Evolutionary conservation across 2,329 filamentous ascomycete species (phyloP).

Genomic region (Septoria linicola): DNA sequence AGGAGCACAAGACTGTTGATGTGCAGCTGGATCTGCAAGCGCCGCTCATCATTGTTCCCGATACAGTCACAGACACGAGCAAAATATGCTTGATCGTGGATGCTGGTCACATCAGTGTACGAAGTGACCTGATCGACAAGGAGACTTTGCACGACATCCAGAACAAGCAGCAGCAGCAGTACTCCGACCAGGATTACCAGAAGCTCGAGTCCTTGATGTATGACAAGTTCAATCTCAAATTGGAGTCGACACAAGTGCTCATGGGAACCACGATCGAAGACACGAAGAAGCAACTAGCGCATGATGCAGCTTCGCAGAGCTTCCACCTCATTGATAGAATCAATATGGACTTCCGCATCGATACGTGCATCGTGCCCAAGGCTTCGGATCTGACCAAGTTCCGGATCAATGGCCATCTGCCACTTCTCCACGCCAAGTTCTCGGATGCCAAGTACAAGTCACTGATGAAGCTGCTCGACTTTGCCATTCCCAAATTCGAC

Average conservation of each 20-base stretch:
- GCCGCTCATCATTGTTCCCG: constrained; percentile 91
- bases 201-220: constrained; percentile 93
- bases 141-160: constrained; percentile 87
- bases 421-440: constrained; percentile 84
- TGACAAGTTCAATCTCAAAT: constrained; percentile 89
- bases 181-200: constrained; percentile 85
- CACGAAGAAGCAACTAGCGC: constrained; percentile 76
- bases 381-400: constrained; percentile 90
- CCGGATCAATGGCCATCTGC: constrained; percentile 85
- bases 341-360: constrained; percentile 95
- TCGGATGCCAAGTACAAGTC: constrained; percentile 97
- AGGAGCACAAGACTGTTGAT: constrained; percentile 98
- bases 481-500: constrained; percentile 83
- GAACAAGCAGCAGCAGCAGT: constrained; percentile 81
- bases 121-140: constrained; percentile 89
- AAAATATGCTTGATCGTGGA: constrained; percentile 92
- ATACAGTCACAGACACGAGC: constrained; percentile 78
- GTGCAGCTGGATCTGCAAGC: constrained; percentile 93
- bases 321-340: constrained; percentile 94
- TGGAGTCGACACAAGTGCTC: constrained; percentile 91
- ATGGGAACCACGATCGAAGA: constrained; percentile 92
- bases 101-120: constrained; percentile 91
- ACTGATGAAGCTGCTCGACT: constrained; percentile 92
- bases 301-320: constrained; percentile 62
- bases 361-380: constrained; percentile 94